Percentiles rank a stretch among this genome's conserved stretches.
phyloP scores from a whole-genome alignment of 2,329 filamentous ascomycete species.

The Chaetomium olivaceum region DNA sequence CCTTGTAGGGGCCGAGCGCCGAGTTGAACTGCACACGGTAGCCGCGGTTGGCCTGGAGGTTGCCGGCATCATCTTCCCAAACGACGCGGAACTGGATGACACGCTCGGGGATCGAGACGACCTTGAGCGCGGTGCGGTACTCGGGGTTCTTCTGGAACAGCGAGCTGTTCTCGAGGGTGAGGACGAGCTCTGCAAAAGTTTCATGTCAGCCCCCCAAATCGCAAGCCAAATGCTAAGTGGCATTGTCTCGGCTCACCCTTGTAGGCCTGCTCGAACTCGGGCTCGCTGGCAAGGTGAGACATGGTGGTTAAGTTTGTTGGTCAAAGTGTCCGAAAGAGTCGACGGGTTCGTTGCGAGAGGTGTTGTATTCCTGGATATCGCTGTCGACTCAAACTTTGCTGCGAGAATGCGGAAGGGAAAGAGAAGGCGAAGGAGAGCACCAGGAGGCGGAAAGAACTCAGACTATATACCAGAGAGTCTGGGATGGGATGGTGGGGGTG shows the following conservation, averaged over 20 bases:
- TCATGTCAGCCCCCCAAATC: slow-evolving; percentile 15
- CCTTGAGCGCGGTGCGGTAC: slow-evolving; percentile 85
- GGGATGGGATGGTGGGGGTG: slow-evolving; percentile 17
- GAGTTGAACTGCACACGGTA: slow-evolving; percentile 99
- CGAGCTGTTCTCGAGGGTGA: slow-evolving; percentile 88
- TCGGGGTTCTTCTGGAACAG: slow-evolving; percentile 94
- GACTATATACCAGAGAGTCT: slow-evolving; percentile 24
- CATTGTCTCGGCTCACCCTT: slow-evolving; percentile 74
- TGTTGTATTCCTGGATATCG: slow-evolving; percentile 13
- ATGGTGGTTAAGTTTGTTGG: slow-evolving; percentile 49
- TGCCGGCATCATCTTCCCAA: slow-evolving; percentile 92
- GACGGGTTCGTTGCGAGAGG: slow-evolving; percentile 3
- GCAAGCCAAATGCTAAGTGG: slow-evolving; percentile 3
- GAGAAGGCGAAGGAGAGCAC: slow-evolving; percentile 12
- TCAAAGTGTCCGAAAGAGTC: background rate
- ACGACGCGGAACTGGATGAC: slow-evolving; percentile 95
- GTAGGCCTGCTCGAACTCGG: slow-evolving; percentile 99
- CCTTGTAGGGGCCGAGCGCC: slow-evolving; percentile 96
- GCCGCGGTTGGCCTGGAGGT: slow-evolving; percentile 88
- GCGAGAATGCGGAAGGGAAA: slow-evolving; percentile 16
- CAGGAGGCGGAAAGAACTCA: slow-evolving; percentile 7
- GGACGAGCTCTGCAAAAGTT: slow-evolving; percentile 72
- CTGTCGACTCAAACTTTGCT: slow-evolving; percentile 15
- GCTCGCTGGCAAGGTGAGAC: slow-evolving; percentile 84
- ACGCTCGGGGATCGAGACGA: slow-evolving; percentile 90